Conservation (phyloP, 169 alveolate genomes). For the Cryptosporidium felis region DNA sequence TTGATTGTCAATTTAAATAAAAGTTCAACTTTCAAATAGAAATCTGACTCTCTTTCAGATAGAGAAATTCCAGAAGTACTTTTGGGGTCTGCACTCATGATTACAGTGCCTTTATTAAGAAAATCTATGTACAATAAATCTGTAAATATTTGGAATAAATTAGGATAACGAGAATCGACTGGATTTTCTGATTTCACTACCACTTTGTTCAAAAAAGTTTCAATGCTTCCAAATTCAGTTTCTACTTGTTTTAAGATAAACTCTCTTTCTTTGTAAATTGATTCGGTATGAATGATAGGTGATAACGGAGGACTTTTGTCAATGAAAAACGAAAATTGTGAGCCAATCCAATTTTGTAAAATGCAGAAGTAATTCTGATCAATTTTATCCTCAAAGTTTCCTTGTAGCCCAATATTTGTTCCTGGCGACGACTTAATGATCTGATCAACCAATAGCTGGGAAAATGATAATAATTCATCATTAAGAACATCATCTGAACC, state of each 20-base stretch:
- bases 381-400: neutral
- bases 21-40: neutral
- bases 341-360: neutral
- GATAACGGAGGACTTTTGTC: neutral
- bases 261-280: conserved; percentile 20
- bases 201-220: neutral
- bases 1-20: conserved; percentile 7
- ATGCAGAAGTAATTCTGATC: neutral
- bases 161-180: neutral
- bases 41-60: neutral
- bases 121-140: conserved; percentile 3
- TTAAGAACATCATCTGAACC: neutral
- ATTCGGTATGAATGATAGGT: neutral
- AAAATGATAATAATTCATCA: neutral
- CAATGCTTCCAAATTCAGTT: neutral
- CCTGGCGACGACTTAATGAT: neutral
- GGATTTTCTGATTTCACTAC: conserved; percentile 12
- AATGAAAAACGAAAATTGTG: neutral
- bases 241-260: neutral
- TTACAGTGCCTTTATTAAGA: neutral
- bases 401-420: neutral
- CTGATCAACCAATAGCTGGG: neutral
- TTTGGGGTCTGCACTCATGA: neutral
- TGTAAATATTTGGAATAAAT: conserved; percentile 9
- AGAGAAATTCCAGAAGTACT: neutral